Percentiles rank a stretch among this genome's conserved stretches.
These are phyloP conservation scores for Colletotrichum lini DNA, from an alignment of 2,329 filamentous ascomycete species.

Conservation along the genomic window DNA sequence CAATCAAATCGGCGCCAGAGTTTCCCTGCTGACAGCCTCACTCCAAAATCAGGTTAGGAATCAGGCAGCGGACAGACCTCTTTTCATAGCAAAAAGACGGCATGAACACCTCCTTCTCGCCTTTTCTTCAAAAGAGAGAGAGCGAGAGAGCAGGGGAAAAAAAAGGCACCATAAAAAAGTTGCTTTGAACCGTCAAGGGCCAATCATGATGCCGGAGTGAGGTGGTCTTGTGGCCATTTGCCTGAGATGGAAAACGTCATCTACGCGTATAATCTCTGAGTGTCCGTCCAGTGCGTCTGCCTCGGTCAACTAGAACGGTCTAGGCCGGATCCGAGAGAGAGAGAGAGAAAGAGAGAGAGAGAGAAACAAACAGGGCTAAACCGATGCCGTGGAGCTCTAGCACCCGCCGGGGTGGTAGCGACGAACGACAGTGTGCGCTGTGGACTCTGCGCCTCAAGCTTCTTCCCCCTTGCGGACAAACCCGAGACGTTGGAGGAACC, in stretches of 20 bases:
- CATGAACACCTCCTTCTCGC: constrained; percentile 29
- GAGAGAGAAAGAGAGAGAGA: neutral
- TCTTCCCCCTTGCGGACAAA: constrained; percentile 25
- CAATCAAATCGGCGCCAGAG: constrained; percentile 23
- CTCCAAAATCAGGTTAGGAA: neutral
- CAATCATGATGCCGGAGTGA: constrained; percentile 20
- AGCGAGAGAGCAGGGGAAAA: neutral
- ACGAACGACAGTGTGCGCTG: neutral
- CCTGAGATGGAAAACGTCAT: constrained; percentile 37
- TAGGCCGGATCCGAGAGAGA: constrained; percentile 11
- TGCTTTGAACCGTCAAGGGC: neutral
- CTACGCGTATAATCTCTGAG: constrained; percentile 10
- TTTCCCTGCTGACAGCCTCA: constrained; percentile 37
- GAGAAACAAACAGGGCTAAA: neutral
- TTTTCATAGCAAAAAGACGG: constrained; percentile 1
- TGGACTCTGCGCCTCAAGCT: neutral
- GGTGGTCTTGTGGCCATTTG: constrained; percentile 35
- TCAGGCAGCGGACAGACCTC: constrained; percentile 7
- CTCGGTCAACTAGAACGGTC: constrained; percentile 29
- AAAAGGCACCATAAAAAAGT: neutral
- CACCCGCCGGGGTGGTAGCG: neutral
- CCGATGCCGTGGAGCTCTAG: constrained; percentile 5
- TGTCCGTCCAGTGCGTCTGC: neutral
- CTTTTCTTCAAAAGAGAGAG: neutral
- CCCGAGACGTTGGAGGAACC: constrained; percentile 29